Conservation (phyloP, 2,329 filamentous ascomycete genomes). For the Clonostachys solani region DNA sequence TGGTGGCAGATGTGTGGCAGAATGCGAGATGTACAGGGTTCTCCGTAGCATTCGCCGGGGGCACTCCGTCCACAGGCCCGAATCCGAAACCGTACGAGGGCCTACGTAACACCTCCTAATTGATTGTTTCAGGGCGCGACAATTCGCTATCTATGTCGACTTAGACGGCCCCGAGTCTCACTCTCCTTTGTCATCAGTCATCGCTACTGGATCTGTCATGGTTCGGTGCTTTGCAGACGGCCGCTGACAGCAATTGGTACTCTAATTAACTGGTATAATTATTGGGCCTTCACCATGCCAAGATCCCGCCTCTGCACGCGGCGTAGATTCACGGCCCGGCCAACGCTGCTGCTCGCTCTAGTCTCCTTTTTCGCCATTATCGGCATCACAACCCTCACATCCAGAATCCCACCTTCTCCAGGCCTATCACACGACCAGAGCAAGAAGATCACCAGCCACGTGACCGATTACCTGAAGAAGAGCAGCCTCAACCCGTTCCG, state of each 20-base stretch:
- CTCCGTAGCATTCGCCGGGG: too few relatives aligned
- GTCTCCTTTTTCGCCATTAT: constrained; percentile 50
- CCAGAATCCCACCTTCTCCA: constrained; percentile 39
- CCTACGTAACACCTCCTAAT: too few relatives aligned
- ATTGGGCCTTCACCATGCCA: constrained; percentile 14
- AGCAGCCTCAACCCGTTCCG: constrained; percentile 63
- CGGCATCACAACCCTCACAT: constrained; percentile 48
- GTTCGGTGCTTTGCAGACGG: too few relatives aligned
- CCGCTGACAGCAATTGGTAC: neutral
- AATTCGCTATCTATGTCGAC: too few relatives aligned
- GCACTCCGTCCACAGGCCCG: too few relatives aligned
- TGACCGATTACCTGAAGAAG: constrained; percentile 32
- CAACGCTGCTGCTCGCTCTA: constrained; percentile 44
- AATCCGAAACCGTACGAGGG: too few relatives aligned
- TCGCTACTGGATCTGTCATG: too few relatives aligned
- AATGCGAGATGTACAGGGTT: too few relatives aligned
- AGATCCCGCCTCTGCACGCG: constrained; percentile 3
- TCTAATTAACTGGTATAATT: neutral
- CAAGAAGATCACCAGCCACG: constrained; percentile 5
- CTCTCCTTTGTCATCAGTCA: too few relatives aligned
- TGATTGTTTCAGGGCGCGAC: too few relatives aligned
- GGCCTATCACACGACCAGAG: constrained; percentile 47
- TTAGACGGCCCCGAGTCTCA: too few relatives aligned
- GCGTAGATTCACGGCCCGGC: constrained; percentile 17
- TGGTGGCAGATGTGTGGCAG: too few relatives aligned